Evolutionary conservation across 1,284 basidiomycete species (phyloP), one percentile per base, ranked within the genome.

Genomic region (Heterobasidion parviporum): DNA sequence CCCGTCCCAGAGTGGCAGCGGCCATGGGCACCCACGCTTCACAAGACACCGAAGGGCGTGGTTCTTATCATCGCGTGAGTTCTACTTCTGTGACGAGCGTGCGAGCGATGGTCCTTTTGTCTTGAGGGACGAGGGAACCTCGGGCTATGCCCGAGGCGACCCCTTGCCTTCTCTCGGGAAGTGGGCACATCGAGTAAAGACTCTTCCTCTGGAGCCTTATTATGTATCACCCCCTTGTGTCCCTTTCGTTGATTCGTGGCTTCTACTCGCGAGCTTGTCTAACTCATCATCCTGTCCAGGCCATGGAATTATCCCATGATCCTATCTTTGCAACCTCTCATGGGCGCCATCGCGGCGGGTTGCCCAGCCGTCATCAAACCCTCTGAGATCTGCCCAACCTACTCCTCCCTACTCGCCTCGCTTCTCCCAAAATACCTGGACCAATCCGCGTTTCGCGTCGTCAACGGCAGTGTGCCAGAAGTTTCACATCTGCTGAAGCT

Each of bases 401-500:
- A 72, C 38, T 74, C 82, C 2, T 71, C 76, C 43, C 70, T 86
- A 36, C 64, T 89, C 10, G 74, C 79, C 0, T 72, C 77, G 34
- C 74, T 89, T 16, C 62, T 85, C 55, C 79, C 82, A 14, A 75
- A 76, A 62, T 89, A 89, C 64, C 78, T 89, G 53, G 85, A 88
- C 65, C 66, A 74, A 2, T 62, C 64, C 16, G 67, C 71, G 10
- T 79, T 73, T 56, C 65, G 60, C 0, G 70, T 87, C 55, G 77
- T 88, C 47, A 79, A 82, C 57, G 87, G 87, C 16, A 80, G 66
- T 6, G 74, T 81, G 1, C 69, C 74, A 14, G 78, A 86, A 63
- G 75, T 78, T 3, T 67, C 68, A 18, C 63, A 74, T 53, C 67
- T 85, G 2, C 73, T 88, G 36, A 74, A 80, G 60, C 72, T 79